Evolutionary conservation across 1,284 basidiomycete genomes (phyloP).

Genomic region (Flammula alnicola): DNA sequence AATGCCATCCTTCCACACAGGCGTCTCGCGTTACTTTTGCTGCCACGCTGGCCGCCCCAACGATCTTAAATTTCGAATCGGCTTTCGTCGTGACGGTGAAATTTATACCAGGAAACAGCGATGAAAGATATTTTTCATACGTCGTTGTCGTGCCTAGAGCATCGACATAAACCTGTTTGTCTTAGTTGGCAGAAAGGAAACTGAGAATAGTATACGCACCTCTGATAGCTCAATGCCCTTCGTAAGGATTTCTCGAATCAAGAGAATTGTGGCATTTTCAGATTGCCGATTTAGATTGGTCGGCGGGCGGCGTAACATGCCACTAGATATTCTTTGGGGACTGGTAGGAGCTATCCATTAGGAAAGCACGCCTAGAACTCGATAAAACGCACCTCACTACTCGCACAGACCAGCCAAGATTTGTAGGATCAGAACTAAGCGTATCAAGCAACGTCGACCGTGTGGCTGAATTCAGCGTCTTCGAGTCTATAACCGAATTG

Average conservation of each 20-base stretch:
- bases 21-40: constrained; percentile 96
- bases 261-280: constrained; percentile 87
- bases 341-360: constrained; percentile 43
- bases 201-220: constrained; percentile 40
- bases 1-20: constrained; percentile 87
- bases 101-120: constrained; percentile 78
- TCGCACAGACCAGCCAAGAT: constrained; percentile 84
- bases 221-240: constrained; percentile 85
- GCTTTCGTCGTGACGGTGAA: constrained; percentile 95
- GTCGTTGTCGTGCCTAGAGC: constrained; percentile 89
- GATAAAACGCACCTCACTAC: constrained; percentile 63
- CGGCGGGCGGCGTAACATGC: constrained; percentile 88
- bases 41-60: constrained; percentile 94
- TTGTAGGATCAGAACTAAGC: constrained; percentile 66
- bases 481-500: constrained; percentile 71
- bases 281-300: constrained; percentile 93
- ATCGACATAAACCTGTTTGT: constrained; percentile 88
- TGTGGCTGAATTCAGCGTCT: constrained; percentile 81
- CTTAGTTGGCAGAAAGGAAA: not conserved
- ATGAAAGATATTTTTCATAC: constrained; percentile 83
- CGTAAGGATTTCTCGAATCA: constrained; percentile 86
- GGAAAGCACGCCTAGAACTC: not conserved
- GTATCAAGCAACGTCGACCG: constrained; percentile 66
- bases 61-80: constrained; percentile 95
- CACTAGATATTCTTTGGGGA: constrained; percentile 89